These are phyloP conservation scores for Chytriomyces sp. DNA, from an alignment of 192 early-diverging fungal species.

Conservation along the genomic window DNA sequence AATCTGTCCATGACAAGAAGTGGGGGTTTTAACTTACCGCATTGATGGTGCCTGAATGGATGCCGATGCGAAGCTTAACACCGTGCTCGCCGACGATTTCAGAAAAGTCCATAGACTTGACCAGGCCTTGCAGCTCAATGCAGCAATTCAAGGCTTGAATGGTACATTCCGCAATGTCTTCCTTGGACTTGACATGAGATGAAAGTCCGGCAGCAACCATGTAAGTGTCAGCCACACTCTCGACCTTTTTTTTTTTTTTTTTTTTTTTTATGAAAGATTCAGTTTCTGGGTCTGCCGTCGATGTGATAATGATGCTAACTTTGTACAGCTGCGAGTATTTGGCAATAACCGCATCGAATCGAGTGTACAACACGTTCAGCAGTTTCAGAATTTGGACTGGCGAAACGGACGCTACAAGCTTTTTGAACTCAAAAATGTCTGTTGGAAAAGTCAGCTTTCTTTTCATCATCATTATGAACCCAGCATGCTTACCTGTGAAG, in stretches of 20 bases:
- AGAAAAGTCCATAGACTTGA: slow-evolving; percentile 3
- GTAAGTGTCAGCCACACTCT: slow-evolving; percentile 22
- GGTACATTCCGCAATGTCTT: slow-evolving; percentile 6
- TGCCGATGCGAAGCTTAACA: slow-evolving; percentile 37
- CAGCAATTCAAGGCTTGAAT: slow-evolving; percentile 1
- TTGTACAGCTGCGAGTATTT: slow-evolving; percentile 20
- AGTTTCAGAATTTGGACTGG: slow-evolving; percentile 16
- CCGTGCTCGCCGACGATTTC: slow-evolving; percentile 16
- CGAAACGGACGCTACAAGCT: background rate
- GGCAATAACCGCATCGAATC: slow-evolving; percentile 23
- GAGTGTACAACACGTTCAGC: slow-evolving; percentile 12
- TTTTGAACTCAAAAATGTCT: slow-evolving; percentile 22
- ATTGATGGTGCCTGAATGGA: slow-evolving; percentile 40
- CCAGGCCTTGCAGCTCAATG: background rate
- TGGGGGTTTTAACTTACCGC: background rate
- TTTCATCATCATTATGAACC: background rate
- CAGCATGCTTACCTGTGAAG: slow-evolving; percentile 8
- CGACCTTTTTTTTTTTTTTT: background rate
- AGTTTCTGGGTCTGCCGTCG: background rate
- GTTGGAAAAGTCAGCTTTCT: background rate
- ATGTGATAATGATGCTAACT: background rate
- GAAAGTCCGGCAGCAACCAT: slow-evolving; percentile 24
- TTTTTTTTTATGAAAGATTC: background rate
- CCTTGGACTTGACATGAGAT: background rate
- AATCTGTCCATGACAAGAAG: background rate